A percentile compares a stretch with the other conserved stretches of the same genome.
phyloP scores from a whole-genome alignment of 2,329 filamentous ascomycete genomes.

The Botrytis porri region DNA sequence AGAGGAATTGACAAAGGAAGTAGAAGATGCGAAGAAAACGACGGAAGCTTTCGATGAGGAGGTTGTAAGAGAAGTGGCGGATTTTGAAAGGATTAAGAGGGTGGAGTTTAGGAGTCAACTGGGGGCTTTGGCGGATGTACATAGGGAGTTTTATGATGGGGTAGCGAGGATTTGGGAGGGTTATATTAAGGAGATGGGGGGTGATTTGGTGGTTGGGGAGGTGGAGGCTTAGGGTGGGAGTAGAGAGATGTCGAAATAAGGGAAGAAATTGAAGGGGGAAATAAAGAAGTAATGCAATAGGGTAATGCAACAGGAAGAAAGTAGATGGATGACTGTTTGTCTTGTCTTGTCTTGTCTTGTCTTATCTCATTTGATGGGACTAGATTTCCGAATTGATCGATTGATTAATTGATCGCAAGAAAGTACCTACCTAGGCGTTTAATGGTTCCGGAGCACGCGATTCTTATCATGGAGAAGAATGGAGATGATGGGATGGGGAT shows the following conservation, averaged over 20 bases:
- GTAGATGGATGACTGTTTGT: not conserved
- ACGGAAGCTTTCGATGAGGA: slow-evolving; percentile 95
- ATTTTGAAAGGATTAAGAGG: slow-evolving; percentile 96
- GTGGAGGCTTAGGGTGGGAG: slow-evolving; percentile 3
- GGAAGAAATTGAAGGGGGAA: not conserved
- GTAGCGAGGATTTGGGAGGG: slow-evolving; percentile 82
- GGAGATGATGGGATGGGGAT: not conserved
- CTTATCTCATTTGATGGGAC: not conserved
- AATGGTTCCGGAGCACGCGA: not conserved
- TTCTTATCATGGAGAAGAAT: not conserved
- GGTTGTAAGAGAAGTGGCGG: slow-evolving; percentile 85
- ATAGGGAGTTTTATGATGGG: slow-evolving; percentile 80
- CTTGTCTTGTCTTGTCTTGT: not conserved
- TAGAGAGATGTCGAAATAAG: not conserved
- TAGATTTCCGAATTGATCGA: not conserved
- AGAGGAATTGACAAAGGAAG: slow-evolving; percentile 84
- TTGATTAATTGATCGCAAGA: not conserved
- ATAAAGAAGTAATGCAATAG: not conserved
- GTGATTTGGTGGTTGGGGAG: not conserved
- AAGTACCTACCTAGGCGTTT: not conserved
- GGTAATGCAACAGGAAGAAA: not conserved
- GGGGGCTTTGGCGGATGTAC: slow-evolving; percentile 76
- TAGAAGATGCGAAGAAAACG: slow-evolving; percentile 80
- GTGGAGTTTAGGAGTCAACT: slow-evolving; percentile 87
- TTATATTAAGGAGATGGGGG: slow-evolving; percentile 80